Conservation (phyloP, 305 asterid genomes). For the Fraxinus greggii region DNA sequence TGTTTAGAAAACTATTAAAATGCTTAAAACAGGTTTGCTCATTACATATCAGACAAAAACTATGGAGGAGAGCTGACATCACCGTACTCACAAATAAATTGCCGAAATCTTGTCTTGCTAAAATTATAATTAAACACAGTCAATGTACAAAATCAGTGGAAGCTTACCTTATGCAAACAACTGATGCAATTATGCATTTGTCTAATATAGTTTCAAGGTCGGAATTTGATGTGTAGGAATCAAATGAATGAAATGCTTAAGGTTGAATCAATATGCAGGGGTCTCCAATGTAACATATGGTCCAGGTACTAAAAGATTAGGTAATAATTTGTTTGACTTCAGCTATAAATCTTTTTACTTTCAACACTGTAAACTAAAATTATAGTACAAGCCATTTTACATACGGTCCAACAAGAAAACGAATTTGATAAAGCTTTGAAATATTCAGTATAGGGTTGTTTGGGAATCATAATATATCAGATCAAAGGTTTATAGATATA, state of each 20-base stretch:
- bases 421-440: no score
- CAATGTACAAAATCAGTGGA: no score
- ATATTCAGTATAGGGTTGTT: no score
- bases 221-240: not conserved
- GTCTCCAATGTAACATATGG: not conserved
- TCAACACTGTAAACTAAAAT: not conserved
- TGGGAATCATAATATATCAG: no score
- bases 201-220: not conserved
- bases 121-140: no score
- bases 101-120: no score
- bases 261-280: not conserved
- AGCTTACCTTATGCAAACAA: not conserved
- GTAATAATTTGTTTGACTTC: not conserved
- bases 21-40: no score
- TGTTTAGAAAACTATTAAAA: no score
- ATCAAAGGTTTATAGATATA: no score
- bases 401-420: not conserved
- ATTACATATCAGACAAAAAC: no score
- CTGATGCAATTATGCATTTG: not conserved
- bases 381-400: not conserved
- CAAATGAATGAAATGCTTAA: not conserved
- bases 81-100: no score
- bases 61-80: no score
- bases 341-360: not conserved
- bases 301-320: not conserved